Conservation (phyloP, 495 filamentous ascomycete genomes). For the Beverwykella pulmonaria region DNA sequence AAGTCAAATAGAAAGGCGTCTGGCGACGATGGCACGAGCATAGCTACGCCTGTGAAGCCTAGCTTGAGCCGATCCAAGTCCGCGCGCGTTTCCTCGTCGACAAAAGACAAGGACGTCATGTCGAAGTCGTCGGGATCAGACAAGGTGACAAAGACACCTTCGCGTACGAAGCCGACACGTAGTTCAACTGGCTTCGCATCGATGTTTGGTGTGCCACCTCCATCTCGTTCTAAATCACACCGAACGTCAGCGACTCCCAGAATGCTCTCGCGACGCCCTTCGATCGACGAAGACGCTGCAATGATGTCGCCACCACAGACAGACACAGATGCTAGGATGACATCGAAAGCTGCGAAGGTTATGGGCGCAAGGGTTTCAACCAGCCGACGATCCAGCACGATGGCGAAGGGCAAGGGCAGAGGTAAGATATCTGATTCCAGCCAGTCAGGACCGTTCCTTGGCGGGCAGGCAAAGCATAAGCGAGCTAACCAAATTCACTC, state of each 20-base stretch:
- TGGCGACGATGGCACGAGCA: slow-evolving; percentile 32
- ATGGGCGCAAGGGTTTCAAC: slow-evolving; percentile 54
- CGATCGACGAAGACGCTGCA: slow-evolving; percentile 55
- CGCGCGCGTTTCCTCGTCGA: slow-evolving; percentile 54
- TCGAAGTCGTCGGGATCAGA: slow-evolving; percentile 60
- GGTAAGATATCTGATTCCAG: slow-evolving; percentile 33
- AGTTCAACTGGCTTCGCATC: slow-evolving; percentile 53
- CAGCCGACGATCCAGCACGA: slow-evolving; percentile 36
- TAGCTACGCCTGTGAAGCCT: slow-evolving; percentile 36
- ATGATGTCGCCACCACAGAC: slow-evolving; percentile 57
- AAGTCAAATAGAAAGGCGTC: slow-evolving; percentile 33
- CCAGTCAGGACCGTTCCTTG: not conserved
- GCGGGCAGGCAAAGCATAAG: slow-evolving; percentile 9
- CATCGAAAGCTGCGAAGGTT: slow-evolving; percentile 62
- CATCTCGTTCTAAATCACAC: slow-evolving; percentile 55
- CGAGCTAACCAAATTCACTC: slow-evolving; percentile 34
- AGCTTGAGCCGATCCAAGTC: slow-evolving; percentile 56
- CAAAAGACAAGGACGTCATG: slow-evolving; percentile 50
- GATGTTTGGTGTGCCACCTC: slow-evolving; percentile 57
- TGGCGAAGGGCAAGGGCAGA: slow-evolving; percentile 43
- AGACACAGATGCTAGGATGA: slow-evolving; percentile 48
- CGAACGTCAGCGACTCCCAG: slow-evolving; percentile 45
- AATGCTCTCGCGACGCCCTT: slow-evolving; percentile 45
- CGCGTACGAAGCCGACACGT: slow-evolving; percentile 48
- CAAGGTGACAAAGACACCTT: slow-evolving; percentile 52